Evolutionary conservation across 139 green algal species (phyloP).

Genomic region (Haematococcus lacustris): DNA sequence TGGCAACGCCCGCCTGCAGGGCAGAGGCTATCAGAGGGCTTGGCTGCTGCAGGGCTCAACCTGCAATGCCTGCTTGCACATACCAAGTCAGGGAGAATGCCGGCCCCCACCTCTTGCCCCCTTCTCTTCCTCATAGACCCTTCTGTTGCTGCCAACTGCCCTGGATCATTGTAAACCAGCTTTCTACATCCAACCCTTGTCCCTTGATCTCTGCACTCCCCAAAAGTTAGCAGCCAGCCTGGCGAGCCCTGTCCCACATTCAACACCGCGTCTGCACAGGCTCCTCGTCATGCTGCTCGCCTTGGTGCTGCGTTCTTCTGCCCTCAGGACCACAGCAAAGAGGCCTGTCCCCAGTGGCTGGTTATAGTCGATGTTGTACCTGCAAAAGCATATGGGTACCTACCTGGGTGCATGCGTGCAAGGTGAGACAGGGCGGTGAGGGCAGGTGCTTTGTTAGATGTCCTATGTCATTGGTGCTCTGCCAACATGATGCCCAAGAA

Average conservation of each 20-base stretch:
- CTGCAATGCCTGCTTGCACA: neutral
- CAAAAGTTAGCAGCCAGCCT: neutral
- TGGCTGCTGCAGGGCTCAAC: neutral
- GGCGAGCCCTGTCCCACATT: neutral
- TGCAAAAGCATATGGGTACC: neutral
- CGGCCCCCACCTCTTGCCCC: too few relatives aligned
- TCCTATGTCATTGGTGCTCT: neutral
- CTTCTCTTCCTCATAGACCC: too few relatives aligned
- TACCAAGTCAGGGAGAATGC: neutral
- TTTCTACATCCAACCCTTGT: neutral
- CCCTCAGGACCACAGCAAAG: slow-evolving; percentile 19
- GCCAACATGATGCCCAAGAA: neutral
- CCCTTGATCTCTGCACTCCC: neutral
- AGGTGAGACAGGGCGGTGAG: neutral
- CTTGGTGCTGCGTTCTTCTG: too few relatives aligned
- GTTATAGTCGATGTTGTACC: slow-evolving; percentile 15
- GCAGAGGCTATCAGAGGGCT: neutral
- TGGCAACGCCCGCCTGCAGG: slow-evolving; percentile 12
- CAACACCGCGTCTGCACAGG: too few relatives aligned
- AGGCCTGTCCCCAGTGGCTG: slow-evolving; percentile 19
- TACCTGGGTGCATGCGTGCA: neutral
- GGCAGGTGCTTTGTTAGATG: neutral
- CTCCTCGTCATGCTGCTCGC: slow-evolving; percentile 2
- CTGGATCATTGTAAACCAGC: neutral
- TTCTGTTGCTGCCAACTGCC: neutral